These are phyloP conservation scores for Fusarium lyarnte DNA, from an alignment of 2,329 filamentous ascomycete genomes.

Conservation along the genomic window DNA sequence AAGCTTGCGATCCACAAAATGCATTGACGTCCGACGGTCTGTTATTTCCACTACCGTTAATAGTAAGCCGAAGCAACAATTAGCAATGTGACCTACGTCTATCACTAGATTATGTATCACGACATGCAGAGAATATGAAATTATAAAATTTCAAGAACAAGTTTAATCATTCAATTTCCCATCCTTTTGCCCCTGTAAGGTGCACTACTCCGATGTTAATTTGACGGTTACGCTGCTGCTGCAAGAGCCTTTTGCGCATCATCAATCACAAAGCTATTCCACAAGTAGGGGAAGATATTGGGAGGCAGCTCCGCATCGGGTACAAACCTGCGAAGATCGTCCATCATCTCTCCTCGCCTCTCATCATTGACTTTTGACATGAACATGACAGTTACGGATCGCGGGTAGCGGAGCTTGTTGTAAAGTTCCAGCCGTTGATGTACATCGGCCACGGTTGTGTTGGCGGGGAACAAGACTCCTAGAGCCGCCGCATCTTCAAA, in stretches of 20 bases:
- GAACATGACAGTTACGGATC: background rate
- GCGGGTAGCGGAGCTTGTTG: slow-evolving; percentile 9
- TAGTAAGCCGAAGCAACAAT: rapidly evolving
- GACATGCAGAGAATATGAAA: rapidly evolving
- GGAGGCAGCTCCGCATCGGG: background rate
- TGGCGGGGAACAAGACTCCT: background rate
- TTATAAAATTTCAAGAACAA: too few relatives aligned
- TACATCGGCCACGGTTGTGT: background rate
- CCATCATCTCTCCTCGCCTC: slow-evolving; percentile 4
- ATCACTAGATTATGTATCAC: background rate
- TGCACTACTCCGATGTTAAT: too few relatives aligned
- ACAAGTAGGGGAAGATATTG: background rate
- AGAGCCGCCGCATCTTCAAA: slow-evolving; percentile 20
- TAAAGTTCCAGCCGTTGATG: background rate
- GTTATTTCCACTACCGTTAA: background rate
- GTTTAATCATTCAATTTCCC: too few relatives aligned
- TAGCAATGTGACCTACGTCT: rapidly evolving
- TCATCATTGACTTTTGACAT: slow-evolving; percentile 8
- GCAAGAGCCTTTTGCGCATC: background rate
- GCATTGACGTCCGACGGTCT: rapidly evolving
- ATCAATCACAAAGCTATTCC: background rate
- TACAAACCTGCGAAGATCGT: slow-evolving; percentile 3
- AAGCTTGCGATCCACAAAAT: background rate
- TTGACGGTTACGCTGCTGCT: too few relatives aligned
- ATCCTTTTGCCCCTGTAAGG: too few relatives aligned